Evolutionary conservation across 177 flowering plant species (phyloP).

Genomic region (Vitis hybrid): DNA sequence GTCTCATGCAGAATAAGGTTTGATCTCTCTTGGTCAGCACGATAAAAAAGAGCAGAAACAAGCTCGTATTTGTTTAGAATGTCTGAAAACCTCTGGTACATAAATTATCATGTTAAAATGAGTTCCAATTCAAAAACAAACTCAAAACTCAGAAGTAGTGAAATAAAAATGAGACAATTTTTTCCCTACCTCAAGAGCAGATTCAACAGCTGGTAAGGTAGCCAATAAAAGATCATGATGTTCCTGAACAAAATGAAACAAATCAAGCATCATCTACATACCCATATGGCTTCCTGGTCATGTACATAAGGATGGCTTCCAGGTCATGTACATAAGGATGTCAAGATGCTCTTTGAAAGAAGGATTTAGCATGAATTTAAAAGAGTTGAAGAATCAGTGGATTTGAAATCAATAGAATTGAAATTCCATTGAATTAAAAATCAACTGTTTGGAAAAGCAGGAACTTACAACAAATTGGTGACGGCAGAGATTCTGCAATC

Average conservation of each 20-base stretch:
- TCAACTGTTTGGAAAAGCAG: too few relatives aligned
- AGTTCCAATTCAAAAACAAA: constrained; percentile 3
- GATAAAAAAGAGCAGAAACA: constrained; percentile 62
- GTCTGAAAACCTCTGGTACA: constrained; percentile 68
- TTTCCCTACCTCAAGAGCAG: constrained; percentile 75
- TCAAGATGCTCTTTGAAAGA: too few relatives aligned
- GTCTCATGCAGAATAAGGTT: constrained; percentile 69
- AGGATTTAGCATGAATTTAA: too few relatives aligned
- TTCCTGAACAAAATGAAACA: constrained; percentile 51
- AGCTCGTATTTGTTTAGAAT: constrained; percentile 74
- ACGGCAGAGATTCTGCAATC: too few relatives aligned
- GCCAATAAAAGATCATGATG: constrained; percentile 87
- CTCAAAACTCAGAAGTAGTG: not conserved
- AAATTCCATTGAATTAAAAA: too few relatives aligned
- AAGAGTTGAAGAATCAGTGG: too few relatives aligned
- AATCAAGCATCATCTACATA: constrained; percentile 8
- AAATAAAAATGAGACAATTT: not conserved
- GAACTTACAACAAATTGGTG: too few relatives aligned
- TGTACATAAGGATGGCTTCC: not conserved
- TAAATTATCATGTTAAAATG: constrained; percentile 9
- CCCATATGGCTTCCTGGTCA: constrained; percentile 4
- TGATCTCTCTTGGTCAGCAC: constrained; percentile 84
- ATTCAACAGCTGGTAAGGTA: constrained; percentile 76
- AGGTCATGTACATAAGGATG: too few relatives aligned
- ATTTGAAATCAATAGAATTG: too few relatives aligned